A percentile compares a stretch with the other conserved stretches of the same genome.
Conservation (phyloP, 2,329 filamentous ascomycete species). For the Verticillium longisporum region DNA sequence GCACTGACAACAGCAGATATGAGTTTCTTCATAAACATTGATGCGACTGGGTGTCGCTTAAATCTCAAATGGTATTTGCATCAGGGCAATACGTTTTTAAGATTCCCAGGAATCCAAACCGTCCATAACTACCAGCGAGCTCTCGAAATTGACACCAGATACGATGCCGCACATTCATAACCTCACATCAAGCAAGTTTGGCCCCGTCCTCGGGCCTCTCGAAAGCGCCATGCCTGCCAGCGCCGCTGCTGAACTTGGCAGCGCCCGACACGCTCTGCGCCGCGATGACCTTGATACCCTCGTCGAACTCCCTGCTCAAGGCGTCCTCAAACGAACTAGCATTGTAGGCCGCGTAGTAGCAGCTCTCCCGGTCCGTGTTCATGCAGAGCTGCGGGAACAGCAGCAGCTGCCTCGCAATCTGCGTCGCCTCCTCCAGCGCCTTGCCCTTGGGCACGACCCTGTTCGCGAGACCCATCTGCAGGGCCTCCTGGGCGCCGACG, state of each 20-base stretch:
- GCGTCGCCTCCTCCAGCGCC: conserved; percentile 38
- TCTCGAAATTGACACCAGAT: too few relatives aligned
- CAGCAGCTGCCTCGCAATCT: conserved; percentile 38
- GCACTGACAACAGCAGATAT: too few relatives aligned
- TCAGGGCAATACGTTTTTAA: too few relatives aligned
- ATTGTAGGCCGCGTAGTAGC: conserved; percentile 44
- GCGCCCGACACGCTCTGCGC: conserved; percentile 27
- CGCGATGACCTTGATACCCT: conserved; percentile 32
- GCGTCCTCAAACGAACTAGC: conserved; percentile 43
- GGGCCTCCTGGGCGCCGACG: conserved; percentile 40
- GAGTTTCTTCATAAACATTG: too few relatives aligned
- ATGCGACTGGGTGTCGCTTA: too few relatives aligned
- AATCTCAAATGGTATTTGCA: too few relatives aligned
- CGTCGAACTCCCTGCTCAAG: conserved; percentile 36
- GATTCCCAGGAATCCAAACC: too few relatives aligned
- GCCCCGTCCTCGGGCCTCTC: background rate
- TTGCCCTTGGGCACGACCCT: conserved; percentile 43
- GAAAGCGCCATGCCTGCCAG: conserved; percentile 4
- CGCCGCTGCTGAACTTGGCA: background rate
- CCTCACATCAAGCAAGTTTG: too few relatives aligned
- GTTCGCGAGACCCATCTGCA: conserved; percentile 44
- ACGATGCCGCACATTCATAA: too few relatives aligned
- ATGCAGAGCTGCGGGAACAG: conserved; percentile 45
- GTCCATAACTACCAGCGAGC: too few relatives aligned
- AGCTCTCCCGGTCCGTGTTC: conserved; percentile 39